phyloP scores from a whole-genome alignment of 2,329 filamentous ascomycete genomes.

The Cadophora luteo-olivacea region DNA sequence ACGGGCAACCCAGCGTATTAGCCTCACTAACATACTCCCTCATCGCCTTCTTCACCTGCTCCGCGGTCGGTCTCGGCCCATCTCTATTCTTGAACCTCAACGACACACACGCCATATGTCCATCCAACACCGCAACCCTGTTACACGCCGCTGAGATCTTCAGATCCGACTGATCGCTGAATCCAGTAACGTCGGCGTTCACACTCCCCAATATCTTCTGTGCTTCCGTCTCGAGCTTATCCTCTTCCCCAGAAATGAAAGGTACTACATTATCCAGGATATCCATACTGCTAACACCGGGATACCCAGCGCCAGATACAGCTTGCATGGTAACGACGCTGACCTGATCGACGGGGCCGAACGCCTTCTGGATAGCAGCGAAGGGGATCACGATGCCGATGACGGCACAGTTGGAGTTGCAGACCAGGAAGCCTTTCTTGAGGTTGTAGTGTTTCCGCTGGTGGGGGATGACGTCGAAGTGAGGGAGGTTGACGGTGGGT shows the following conservation, averaged over 20 bases:
- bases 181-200: conserved; percentile 73
- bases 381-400: conserved; percentile 96
- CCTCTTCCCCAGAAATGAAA: conserved; percentile 91
- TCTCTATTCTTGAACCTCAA: conserved; percentile 75
- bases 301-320: conserved; percentile 90
- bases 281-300: conserved; percentile 91
- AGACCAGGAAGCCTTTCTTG: conserved; percentile 89
- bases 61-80: conserved; percentile 71
- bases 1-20: conserved; percentile 83
- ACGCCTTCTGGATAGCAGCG: conserved; percentile 84
- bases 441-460: conserved; percentile 77
- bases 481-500: conserved; percentile 89
- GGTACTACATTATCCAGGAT: conserved; percentile 96
- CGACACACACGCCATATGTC: conserved; percentile 94
- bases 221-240: conserved; percentile 94
- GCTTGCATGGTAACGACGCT: conserved; percentile 94
- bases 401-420: conserved; percentile 98
- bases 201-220: conserved; percentile 89
- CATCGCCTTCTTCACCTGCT: conserved; percentile 80
- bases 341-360: conserved; percentile 79
- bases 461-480: conserved; percentile 88
- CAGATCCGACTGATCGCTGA: conserved; percentile 76
- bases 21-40: conserved; percentile 83
- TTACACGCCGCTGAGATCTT: conserved; percentile 89
- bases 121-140: conserved; percentile 92